These are phyloP conservation scores for Coniferiporia weirii DNA, from an alignment of 1,284 basidiomycete species.

Conservation along the genomic window DNA sequence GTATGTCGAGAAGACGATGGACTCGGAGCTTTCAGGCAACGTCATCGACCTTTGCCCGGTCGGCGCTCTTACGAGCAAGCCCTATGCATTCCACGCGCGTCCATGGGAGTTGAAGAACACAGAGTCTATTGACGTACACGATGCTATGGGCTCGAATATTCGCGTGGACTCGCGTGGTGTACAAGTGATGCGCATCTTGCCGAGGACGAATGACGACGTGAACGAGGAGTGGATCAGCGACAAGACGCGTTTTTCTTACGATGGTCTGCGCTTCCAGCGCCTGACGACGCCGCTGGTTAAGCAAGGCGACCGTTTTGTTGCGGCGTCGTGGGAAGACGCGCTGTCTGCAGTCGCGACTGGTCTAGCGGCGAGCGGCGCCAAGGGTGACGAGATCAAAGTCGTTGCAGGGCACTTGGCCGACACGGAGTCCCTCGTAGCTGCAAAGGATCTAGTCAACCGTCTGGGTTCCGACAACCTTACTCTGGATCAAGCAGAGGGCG, in stretches of 20 bases:
- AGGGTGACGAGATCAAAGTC: slow-evolving; percentile 94
- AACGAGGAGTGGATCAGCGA: slow-evolving; percentile 99
- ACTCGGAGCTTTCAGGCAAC: slow-evolving; percentile 97
- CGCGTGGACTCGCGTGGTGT: slow-evolving; percentile 94
- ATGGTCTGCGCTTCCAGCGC: slow-evolving; percentile 94
- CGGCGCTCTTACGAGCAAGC: slow-evolving; percentile 96
- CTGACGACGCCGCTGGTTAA: slow-evolving; percentile 91
- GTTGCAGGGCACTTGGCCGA: slow-evolving; percentile 92
- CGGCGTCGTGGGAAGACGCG: slow-evolving; percentile 92
- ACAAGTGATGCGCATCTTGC: slow-evolving; percentile 96
- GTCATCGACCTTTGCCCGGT: slow-evolving; percentile 96
- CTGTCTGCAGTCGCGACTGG: slow-evolving; percentile 78
- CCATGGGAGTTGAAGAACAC: slow-evolving; percentile 99
- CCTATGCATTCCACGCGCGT: slow-evolving; percentile 94
- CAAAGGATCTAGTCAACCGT: slow-evolving; percentile 92
- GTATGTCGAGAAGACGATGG: slow-evolving; percentile 97
- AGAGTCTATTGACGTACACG: slow-evolving; percentile 95
- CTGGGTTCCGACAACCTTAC: slow-evolving; percentile 95
- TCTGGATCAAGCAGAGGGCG: slow-evolving; percentile 72
- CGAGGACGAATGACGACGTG: slow-evolving; percentile 94
- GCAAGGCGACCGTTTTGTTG: slow-evolving; percentile 88
- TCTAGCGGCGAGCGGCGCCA: slow-evolving; percentile 74
- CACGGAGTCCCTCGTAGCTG: slow-evolving; percentile 87
- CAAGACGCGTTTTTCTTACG: slow-evolving; percentile 96
- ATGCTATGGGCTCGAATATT: slow-evolving; percentile 98